Evolutionary conservation across 1,284 basidiomycete genomes (phyloP), one percentile per base, ranked within the genome.

Genomic region (Peniophora sp.): DNA sequence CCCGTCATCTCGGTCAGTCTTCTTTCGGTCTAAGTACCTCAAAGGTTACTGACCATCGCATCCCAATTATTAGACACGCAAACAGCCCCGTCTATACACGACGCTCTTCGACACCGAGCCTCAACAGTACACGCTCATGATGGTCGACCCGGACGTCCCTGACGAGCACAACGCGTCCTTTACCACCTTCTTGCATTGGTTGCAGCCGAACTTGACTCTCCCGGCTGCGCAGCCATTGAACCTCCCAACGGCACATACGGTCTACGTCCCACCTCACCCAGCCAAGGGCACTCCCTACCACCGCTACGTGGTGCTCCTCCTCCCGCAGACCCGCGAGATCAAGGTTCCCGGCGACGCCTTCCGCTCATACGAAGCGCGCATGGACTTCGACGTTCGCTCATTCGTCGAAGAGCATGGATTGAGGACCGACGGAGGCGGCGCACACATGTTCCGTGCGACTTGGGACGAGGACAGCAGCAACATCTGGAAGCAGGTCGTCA

Each of bases 91-190:
- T 51, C 58, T 95, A 8, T 81, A 80, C 55, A 83, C 80, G 3
- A 88, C 84, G 43, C 82, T 85, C 1, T 95, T 85, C 72, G 89
- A 91, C 64, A 71, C 79, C 0, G 90, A 96, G 49, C 78, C 79
- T 14, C 79, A 86, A 47, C 68, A 86, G n/a, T 97, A 97, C 67
- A 97, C 95, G 0, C 69, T 98, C 54, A 67, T 96, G 27, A 81
- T 97, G 65, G 72, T 97, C 46, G 94, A 98, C 66, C 83, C 88
- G 50, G 95, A 98, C 68, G 79, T 88, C 15, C 95, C 94, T 9
- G 74, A 90, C 58, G 78, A 82, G 54, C 74, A 74, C 24, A 79
- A 71, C 35, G 70, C 76, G 54, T 70, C 80, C 0, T 97, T 79
- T 69, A 77, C 78, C 45, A 80, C 86, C 3, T 92, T 81, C 62